Evolutionary conservation across 441 rosid genomes (phyloP).

Genomic region (Melastoma candidum): DNA sequence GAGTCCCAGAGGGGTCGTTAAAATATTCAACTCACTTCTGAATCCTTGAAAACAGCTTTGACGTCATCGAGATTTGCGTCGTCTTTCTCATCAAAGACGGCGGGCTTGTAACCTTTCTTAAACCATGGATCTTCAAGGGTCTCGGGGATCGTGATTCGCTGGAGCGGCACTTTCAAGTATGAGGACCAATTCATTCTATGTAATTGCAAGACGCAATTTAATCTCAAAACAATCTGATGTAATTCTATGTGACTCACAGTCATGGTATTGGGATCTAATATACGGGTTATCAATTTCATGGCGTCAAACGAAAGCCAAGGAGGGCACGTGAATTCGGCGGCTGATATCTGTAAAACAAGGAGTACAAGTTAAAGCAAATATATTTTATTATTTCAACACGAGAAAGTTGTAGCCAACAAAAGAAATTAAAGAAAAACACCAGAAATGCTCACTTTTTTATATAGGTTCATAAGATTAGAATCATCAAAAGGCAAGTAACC

Average conservation of each 20-base stretch:
- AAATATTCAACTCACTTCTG: conserved; percentile 40
- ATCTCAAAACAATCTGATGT: not conserved
- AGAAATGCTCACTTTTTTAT: conserved; percentile 71
- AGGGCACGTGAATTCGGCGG: conserved; percentile 82
- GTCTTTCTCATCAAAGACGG: conserved; percentile 66
- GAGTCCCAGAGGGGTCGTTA: conserved; percentile 4
- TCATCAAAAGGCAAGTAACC: conserved; percentile 99
- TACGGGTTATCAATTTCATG: conserved; percentile 68
- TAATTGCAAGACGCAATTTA: not conserved
- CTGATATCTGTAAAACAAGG: conserved; percentile 50
- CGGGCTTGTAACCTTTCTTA: conserved; percentile 64
- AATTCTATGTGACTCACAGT: conserved; percentile 44
- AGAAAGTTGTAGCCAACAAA: not conserved
- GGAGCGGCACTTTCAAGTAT: conserved; percentile 14
- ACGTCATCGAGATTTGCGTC: conserved; percentile 74
- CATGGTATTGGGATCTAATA: conserved; percentile 90
- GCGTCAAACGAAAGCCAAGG: conserved; percentile 86
- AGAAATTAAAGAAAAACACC: conserved; percentile 9
- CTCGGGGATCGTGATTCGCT: conserved; percentile 76
- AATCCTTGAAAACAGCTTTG: conserved; percentile 86
- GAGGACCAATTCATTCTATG: conserved; percentile 6
- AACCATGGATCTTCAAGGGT: conserved; percentile 90
- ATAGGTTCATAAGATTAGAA: conserved; percentile 81
- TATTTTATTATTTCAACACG: conserved; percentile 5
- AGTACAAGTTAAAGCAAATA: not conserved